phyloP scores from a whole-genome alignment of 2,329 filamentous ascomycete species.

The Westerdykella aurantiaca region DNA sequence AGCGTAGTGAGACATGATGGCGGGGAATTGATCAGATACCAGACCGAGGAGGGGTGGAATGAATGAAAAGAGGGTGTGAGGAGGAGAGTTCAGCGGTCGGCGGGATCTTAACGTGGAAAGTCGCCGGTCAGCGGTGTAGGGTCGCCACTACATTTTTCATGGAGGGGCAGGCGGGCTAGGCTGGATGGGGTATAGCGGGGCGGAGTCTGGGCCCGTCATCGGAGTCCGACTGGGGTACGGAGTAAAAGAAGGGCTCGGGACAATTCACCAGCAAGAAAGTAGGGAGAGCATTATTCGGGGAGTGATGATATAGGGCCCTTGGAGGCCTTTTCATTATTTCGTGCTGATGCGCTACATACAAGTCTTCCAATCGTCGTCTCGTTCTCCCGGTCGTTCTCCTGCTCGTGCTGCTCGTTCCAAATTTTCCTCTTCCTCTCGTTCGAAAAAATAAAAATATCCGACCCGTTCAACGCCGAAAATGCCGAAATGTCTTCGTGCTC shows the following conservation, averaged over 20 bases:
- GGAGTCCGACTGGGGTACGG: constrained; percentile 11
- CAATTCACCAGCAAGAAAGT: constrained; percentile 8
- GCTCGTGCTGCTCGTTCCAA: constrained; percentile 6
- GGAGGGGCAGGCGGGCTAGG: constrained; percentile 17
- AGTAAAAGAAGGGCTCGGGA: constrained; percentile 5
- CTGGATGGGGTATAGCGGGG: constrained; percentile 12
- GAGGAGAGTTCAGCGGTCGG: constrained; percentile 1
- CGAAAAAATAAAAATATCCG: background rate
- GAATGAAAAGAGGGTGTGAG: constrained; percentile 2
- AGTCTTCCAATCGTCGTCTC: constrained; percentile 13
- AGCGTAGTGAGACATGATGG: constrained; percentile 50
- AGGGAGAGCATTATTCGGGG: no score
- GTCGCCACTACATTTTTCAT: constrained; percentile 19
- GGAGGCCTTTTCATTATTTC: constrained; percentile 17
- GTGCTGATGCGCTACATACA: constrained; percentile 20
- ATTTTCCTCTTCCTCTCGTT: background rate
- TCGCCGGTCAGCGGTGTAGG: constrained; percentile 2
- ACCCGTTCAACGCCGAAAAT: constrained; percentile 25
- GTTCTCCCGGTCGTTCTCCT: constrained; percentile 9
- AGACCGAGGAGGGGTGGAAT: background rate
- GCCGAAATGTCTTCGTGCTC: constrained; percentile 19
- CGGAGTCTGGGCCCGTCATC: constrained; percentile 18
- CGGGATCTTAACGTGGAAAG: constrained; percentile 11
- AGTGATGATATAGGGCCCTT: background rate
- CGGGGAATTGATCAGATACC: constrained; percentile 7